Conservation (phyloP, 129 eudicot species). For the Mikania micrantha region DNA sequence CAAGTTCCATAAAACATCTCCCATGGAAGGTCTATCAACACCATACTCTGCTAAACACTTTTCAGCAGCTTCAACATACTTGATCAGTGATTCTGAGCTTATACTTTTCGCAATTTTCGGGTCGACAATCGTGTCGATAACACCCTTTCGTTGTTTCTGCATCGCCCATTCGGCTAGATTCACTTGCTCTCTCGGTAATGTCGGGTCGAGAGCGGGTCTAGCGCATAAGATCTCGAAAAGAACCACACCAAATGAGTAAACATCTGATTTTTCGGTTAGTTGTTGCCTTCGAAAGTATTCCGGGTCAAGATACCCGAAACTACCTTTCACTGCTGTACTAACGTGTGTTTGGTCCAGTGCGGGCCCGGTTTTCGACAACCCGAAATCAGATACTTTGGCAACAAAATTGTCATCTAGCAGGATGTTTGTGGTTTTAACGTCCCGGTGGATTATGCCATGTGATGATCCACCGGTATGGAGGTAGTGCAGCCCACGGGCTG, state of each 20-base stretch:
- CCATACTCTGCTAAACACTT: constrained; percentile 79
- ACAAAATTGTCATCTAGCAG: constrained; percentile 74
- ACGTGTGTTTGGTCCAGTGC: constrained; percentile 89
- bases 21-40: constrained; percentile 87
- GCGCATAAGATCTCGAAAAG: constrained; percentile 85
- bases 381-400: constrained; percentile 88
- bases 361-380: constrained; percentile 79
- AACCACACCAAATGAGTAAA: constrained; percentile 90
- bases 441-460: constrained; percentile 87
- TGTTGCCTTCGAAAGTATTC: constrained; percentile 95
- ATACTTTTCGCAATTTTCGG: constrained; percentile 41
- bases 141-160: constrained; percentile 57
- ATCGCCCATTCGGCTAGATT: constrained; percentile 96
- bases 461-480: constrained; percentile 88
- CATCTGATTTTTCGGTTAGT: constrained; percentile 93
- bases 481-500: constrained; percentile 92
- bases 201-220: constrained; percentile 86
- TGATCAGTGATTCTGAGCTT: constrained; percentile 43
- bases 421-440: constrained; percentile 93
- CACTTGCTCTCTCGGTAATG: constrained; percentile 78
- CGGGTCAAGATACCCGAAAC: constrained; percentile 95
- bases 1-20: constrained; percentile 76
- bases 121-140: constrained; percentile 51
- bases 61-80: constrained; percentile 78
- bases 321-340: constrained; percentile 92